Base-by-base conservation (phyloP, 108 stramenopile genomes). In the Aurantiochytrium sp. region DNA sequence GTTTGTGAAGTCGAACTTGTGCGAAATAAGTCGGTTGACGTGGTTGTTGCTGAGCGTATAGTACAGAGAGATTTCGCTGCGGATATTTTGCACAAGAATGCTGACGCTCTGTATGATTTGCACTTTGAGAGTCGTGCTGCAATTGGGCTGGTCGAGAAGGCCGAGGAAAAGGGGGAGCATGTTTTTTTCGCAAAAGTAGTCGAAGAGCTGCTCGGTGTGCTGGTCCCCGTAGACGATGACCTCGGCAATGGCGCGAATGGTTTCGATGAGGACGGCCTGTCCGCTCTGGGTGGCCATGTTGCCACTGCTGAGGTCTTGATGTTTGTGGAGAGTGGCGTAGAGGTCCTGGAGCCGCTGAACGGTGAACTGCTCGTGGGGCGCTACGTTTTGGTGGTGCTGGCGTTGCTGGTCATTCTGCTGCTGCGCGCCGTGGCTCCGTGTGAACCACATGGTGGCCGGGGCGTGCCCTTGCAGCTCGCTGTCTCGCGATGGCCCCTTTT, bases 51-150 rank as follows among this genome's bases (percentile, higher is more conserved):
- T 60, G 59, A 93, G 87, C 43, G 60, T 87, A 55, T 88, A 90
- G 29, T 59, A 43, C 47, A 90, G 87, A 4, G 58, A 60, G 60
- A 59, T 58, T 16, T 87, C 47, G 53, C 44, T 44, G 29, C 29
- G 58, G 10, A 90, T 51, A 8, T 90, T 88, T 88, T 91, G 91
- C 35, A 91, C 72, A 23, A 92, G 91, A 44, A 92, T 91, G 47
- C 90, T 90, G 47, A 88, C 53, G 53, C 91, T 90, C 88, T 91
- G 92, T n/a, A 92, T 49, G n/a, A 92, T 88, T 83, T 91, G 92
- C 57, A 88, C 55, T 60, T 91, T 45, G 44, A 91, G n/a, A 21
- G 23, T 4, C 21, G 25, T 21, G 58, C 18, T 5, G 28, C 18
- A 29, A 8, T 23, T 18, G 6, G 25, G 28, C 21, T 4, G 43